Conservation (phyloP, 2,329 filamentous ascomycete genomes). For the Periconia sp. region DNA sequence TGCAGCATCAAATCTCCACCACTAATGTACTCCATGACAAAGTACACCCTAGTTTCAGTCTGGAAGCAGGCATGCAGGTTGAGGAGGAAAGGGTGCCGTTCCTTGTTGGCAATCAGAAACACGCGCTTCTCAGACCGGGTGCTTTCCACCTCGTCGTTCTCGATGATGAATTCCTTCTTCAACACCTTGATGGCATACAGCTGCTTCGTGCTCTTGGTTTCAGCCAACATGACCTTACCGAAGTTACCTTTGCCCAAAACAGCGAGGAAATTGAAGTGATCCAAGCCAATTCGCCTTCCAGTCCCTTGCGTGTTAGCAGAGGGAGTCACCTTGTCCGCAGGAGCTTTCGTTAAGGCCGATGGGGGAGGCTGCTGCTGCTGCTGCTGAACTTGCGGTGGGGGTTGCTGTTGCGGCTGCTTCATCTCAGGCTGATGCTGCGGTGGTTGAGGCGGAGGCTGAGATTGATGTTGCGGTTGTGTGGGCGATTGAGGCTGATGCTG, state of each 20-base stretch:
- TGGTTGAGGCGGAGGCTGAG: slow-evolving; percentile 47
- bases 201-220: slow-evolving; percentile 89
- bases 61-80: slow-evolving; percentile 98
- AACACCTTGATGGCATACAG: slow-evolving; percentile 98
- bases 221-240: slow-evolving; percentile 98
- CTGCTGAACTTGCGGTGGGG: slow-evolving; percentile 37
- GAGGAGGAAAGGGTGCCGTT: slow-evolving; percentile 92
- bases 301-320: slow-evolving; percentile 69
- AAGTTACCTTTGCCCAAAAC: slow-evolving; percentile 99
- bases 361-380: slow-evolving; percentile 33
- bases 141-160: slow-evolving; percentile 98
- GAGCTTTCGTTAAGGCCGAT: slow-evolving; percentile 33
- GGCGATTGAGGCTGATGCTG: slow-evolving; percentile 52
- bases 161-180: slow-evolving; percentile 99
- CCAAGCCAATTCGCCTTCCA: slow-evolving; percentile 84
- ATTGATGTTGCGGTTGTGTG: slow-evolving; percentile 44
- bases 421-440: slow-evolving; percentile 48
- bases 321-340: slow-evolving; percentile 63
- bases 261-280: slow-evolving; percentile 98
- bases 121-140: slow-evolving; percentile 97
- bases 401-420: slow-evolving; percentile 43
- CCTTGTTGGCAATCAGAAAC: slow-evolving; percentile 94
- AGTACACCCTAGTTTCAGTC: slow-evolving; percentile 97
- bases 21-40: slow-evolving; percentile 99
- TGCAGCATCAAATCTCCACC: slow-evolving; percentile 99